Base-by-base conservation (phyloP, 2,329 filamentous ascomycete genomes). In the Monilinia fructigena region DNA sequence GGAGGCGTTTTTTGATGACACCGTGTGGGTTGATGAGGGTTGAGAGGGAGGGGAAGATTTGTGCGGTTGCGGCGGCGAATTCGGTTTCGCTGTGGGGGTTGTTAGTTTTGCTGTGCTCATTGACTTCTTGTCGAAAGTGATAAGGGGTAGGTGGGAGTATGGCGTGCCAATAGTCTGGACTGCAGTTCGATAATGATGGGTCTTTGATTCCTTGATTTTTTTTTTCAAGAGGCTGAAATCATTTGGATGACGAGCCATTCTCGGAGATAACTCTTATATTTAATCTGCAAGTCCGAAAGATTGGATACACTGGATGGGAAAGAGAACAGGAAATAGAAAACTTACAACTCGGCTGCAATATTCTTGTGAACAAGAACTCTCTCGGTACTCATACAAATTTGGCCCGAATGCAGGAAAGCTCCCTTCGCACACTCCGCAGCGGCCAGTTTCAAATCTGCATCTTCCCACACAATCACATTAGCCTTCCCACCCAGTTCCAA, bases 381-480 rank as follows among this genome's bases (percentile, higher is more conserved):
- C 78, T 96, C 92, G 0, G 92, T 95, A 23, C 85, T 84, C 91
- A 96, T 95, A 82, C 92, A 96, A 55, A 95, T 86, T 79, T 96
- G 92, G 0, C 92, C 92, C 2, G 82, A 81, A 76, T 94, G 85
- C 68, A 92, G 74, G 74, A 93, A 93, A 0, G 90, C 82, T 4
- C 91, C 92, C 1, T 89, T 76, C 0, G 86, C 86, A 71, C 89
- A 91, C 72, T 87, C 84, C 16, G 81, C 76, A 0, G 90, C 92
- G 0, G 92, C 91, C 31, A 85, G 81, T 40, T 89, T 83, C 52
- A 96, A 75, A 73, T 96, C 85, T 18, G 92, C 92, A 76, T 96
- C 92, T 61, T 91, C 88, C 76, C 90, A 86, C 0, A 96, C 87
- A 68, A 96, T 89, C 2, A 90, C 87, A 0, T 87, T 86, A 0